Evolutionary conservation across 2,329 filamentous ascomycete species (phyloP), one percentile per base, ranked within the genome.

Genomic region (Botrytis squamosa): DNA sequence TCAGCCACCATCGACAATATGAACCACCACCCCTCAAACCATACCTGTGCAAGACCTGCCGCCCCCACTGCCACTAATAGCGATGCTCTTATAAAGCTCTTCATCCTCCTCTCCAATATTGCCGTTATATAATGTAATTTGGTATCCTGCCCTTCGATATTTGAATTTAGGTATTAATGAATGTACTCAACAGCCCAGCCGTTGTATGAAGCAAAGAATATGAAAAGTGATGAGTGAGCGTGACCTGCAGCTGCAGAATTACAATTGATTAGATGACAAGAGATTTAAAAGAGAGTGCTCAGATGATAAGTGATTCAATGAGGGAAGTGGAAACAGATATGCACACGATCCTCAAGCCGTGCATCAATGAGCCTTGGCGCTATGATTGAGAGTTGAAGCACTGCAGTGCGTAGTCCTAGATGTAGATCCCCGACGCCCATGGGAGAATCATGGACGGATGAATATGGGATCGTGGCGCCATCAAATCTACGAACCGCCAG

Each of bases 161-260:
- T 36, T 64, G 57, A 64, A 55, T 64, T 59, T 66, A 60, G 55
- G 72, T 74, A 67, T 72, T 71, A 77, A 77, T 68, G 73, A 71
- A 75, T 44, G 72, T 74, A 68, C 8, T 75, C 73, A 77, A 79
- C 76, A 79, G 79, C 74, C 77, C 78, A 79, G 78, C 78, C 77
- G 78, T 80, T 75, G 72, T 75, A 70, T 70, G 57, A 73, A 75
- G 68, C 70, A 78, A 79, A 66, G 75, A 77, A 74, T 73, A 76
- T 25, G 75, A 70, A 76, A 59, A 57, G 20, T 29, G 73, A 57
- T 57, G 74, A 76, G 74, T 73, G 76, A 78, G 77, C 76, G 78
- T 79, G 79, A 77, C 79, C 77, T 72, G 78, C 79, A 79, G 73
- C 76, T 79, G 74, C 74, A 79, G 76, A 78, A 77, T 65, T 65